phyloP scores from a whole-genome alignment of 441 rosid genomes.

The Adansonia rubrostipa region DNA sequence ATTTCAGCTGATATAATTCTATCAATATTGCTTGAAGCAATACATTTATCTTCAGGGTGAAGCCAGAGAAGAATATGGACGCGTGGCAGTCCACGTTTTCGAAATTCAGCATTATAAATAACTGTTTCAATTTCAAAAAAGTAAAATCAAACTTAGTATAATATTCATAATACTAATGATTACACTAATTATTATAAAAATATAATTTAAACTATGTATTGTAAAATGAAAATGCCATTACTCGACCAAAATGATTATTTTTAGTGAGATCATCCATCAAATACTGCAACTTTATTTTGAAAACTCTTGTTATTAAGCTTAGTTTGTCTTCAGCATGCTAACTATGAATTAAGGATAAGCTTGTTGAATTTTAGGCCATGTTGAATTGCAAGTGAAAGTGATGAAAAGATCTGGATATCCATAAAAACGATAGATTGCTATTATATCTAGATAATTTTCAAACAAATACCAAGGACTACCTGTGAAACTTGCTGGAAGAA shows the following conservation, averaged over 20 bases:
- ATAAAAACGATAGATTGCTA: not conserved
- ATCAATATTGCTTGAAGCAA: not conserved
- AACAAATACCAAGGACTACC: not conserved
- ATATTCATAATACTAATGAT: not conserved
- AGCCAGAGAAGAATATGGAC: not conserved
- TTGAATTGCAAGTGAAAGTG: not conserved
- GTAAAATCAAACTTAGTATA: not conserved
- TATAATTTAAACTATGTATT: too few relatives aligned
- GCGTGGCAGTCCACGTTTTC: not conserved
- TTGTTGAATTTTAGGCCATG: not conserved
- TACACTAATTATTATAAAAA: too few relatives aligned
- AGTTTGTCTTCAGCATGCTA: not conserved
- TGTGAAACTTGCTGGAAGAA: not conserved
- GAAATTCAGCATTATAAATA: not conserved
- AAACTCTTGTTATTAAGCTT: not conserved
- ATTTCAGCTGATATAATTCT: not conserved
- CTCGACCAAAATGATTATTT: not conserved
- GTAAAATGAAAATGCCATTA: not conserved
- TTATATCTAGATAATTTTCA: not conserved
- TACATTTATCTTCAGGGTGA: not conserved
- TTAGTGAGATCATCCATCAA: not conserved
- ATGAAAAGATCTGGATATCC: not conserved
- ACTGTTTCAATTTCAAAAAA: not conserved
- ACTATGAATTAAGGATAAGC: not conserved
- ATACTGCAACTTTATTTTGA: not conserved